Conservation (phyloP, 192 early-diverging fungal species). For the Allomyces macrogynus region DNA sequence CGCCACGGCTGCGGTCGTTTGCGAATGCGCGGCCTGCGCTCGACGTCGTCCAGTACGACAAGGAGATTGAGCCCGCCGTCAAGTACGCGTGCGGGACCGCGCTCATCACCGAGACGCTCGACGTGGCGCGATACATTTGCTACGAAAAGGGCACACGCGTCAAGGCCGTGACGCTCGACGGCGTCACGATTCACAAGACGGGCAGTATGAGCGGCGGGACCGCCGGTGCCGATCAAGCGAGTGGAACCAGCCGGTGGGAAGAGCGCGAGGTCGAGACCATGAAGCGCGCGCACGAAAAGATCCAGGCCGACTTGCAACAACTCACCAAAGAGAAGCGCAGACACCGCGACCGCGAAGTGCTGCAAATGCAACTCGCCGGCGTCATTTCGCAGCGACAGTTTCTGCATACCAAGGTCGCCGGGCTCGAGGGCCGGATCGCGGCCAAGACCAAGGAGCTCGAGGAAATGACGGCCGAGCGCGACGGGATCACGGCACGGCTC, state of each 20-base stretch:
- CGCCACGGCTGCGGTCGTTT: slow-evolving; percentile 60
- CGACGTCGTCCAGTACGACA: slow-evolving; percentile 77
- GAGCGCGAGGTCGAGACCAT: slow-evolving; percentile 68
- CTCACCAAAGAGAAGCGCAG: slow-evolving; percentile 43
- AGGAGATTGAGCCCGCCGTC: slow-evolving; percentile 52
- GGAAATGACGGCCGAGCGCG: slow-evolving; percentile 25
- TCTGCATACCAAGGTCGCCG: slow-evolving; percentile 31
- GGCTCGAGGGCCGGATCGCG: slow-evolving; percentile 27
- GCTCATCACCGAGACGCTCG: slow-evolving; percentile 73
- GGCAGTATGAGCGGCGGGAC: slow-evolving; percentile 86
- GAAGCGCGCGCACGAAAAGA: slow-evolving; percentile 42
- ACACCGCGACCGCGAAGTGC: background rate
- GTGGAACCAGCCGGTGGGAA: slow-evolving; percentile 53
- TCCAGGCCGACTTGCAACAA: slow-evolving; percentile 50
- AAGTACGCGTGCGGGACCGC: slow-evolving; percentile 81
- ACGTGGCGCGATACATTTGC: slow-evolving; percentile 63
- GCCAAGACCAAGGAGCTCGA: slow-evolving; percentile 5
- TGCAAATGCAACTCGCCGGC: background rate
- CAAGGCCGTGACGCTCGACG: slow-evolving; percentile 83
- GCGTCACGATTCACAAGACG: slow-evolving; percentile 83
- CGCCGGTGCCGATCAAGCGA: slow-evolving; percentile 12
- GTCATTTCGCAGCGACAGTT: slow-evolving; percentile 1
- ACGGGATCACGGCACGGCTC: slow-evolving; percentile 9
- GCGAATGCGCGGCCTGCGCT: slow-evolving; percentile 69
- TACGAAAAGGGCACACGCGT: slow-evolving; percentile 66